Evolutionary conservation across 352 stramenopile species (phyloP), one percentile per base, ranked within the genome.

Genomic region (Phytophthora quininea): DNA sequence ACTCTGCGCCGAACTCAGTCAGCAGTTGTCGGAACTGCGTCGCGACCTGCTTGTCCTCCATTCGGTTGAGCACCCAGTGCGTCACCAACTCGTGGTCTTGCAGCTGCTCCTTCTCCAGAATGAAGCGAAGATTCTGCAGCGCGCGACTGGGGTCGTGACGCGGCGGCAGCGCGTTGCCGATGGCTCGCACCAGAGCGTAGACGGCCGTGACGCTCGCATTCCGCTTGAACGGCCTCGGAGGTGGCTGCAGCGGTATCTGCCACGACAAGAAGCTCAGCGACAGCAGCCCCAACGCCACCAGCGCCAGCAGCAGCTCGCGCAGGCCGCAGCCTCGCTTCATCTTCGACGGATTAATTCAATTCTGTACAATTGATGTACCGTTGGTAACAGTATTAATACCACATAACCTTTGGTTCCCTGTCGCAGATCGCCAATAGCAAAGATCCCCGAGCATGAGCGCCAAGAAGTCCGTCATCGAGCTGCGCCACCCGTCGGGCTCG

Each of bases 401-500:
- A 24, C 19, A 24, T 0, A 24, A 24, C 19, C 19, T 24, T 24
- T 24, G 19, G 19, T 24, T 24, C 19, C 19, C 19, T 24, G 19
- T 24, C 19, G 19, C 19, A 24, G 19, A 24, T 24, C 19, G 0
- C 19, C 19, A 24, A 24, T 24, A 24, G 19, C 19, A 0, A 24
- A 24, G 19, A 24, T 24, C 19, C 19, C 19, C 47, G 47, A 15
- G 37, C 19, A 57, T 57, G 50, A 57, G 50, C 27, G 15, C 56
- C 52, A 71, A 75, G 54, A 70, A 70, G 61, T 67, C 67, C 11
- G 63, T 81, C 32, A 73, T 90, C 40, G 67, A 82, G 62, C 71
- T 94, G 66, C 79, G 60, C 54, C 86, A 94, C 62, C 66, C 76
- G 47, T 92, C 84, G 9, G 88, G 88, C 33, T 85, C 88, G 27